Evolutionary conservation across 345 rosid species (phyloP).

Genomic region (Durio zibethinus): DNA sequence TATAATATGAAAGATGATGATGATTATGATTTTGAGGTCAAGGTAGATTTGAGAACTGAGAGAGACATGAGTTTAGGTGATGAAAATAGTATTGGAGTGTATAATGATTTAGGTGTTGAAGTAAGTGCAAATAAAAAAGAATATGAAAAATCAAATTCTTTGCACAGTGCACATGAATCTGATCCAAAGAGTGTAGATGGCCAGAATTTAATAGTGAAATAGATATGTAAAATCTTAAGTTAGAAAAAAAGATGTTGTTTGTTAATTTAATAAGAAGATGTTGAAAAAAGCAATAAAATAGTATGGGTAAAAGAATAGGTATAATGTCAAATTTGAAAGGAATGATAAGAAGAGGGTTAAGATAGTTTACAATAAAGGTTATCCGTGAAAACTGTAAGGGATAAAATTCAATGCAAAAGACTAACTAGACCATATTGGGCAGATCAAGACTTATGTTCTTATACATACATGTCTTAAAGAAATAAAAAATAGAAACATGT

Average conservation of each 20-base stretch:
- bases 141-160: no score
- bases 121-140: fast-evolving
- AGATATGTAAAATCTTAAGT: neutral
- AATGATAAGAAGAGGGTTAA: neutral
- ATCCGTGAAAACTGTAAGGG: neutral
- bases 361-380: neutral
- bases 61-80: no score
- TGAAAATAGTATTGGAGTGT: no score
- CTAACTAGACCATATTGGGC: no score
- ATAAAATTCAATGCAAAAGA: no score
- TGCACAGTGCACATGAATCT: no score
- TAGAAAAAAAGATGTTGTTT: neutral
- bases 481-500: no score
- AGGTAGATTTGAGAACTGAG: no score
- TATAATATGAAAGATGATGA: no score
- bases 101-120: no score
- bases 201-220: neutral
- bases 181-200: no score
- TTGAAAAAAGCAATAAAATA: neutral
- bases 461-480: neutral
- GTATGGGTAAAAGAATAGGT: neutral
- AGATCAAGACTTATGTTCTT: neutral
- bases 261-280: neutral
- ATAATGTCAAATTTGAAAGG: neutral
- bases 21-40: no score